A percentile compares a stretch with the other conserved stretches of the same genome.
These are phyloP conservation scores for Colletotrichum musae DNA, from an alignment of 2,329 filamentous ascomycete genomes.

Conservation along the genomic window DNA sequence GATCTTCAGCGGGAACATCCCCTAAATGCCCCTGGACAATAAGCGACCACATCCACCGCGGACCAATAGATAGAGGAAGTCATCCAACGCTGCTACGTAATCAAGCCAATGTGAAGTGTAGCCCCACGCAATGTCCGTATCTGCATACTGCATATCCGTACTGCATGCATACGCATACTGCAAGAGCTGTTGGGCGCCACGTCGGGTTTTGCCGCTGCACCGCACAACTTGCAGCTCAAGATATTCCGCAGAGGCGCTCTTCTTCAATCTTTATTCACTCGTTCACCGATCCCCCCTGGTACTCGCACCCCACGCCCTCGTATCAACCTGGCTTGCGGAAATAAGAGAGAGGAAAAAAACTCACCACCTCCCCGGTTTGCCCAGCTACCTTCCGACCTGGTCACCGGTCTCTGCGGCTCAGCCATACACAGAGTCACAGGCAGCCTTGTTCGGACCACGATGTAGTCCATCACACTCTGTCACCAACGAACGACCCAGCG, in stretches of 20 bases:
- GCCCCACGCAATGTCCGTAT: too few relatives aligned
- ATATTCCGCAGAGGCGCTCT: background rate
- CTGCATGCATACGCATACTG: too few relatives aligned
- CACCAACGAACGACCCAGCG: background rate
- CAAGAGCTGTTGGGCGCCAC: too few relatives aligned
- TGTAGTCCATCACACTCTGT: slow-evolving; percentile 9
- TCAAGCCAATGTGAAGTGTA: too few relatives aligned
- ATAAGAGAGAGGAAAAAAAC: background rate
- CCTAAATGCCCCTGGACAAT: background rate
- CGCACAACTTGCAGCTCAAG: background rate
- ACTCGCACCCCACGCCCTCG: background rate
- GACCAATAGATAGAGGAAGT: too few relatives aligned
- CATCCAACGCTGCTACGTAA: too few relatives aligned
- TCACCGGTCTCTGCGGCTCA: slow-evolving; percentile 23
- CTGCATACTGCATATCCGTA: too few relatives aligned
- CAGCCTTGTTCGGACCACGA: slow-evolving; percentile 22
- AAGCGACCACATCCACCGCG: too few relatives aligned
- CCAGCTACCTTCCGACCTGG: slow-evolving; percentile 18
- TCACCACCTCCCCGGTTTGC: slow-evolving; percentile 4
- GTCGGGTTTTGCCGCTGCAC: too few relatives aligned
- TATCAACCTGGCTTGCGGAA: slow-evolving; percentile 9
- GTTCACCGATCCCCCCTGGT: background rate
- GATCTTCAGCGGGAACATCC: background rate
- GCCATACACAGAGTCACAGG: background rate
- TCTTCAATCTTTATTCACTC: slow-evolving; percentile 2